Evolutionary conservation across 345 rosid genomes (phyloP).

Genomic region (Abelmoschus esculentus): DNA sequence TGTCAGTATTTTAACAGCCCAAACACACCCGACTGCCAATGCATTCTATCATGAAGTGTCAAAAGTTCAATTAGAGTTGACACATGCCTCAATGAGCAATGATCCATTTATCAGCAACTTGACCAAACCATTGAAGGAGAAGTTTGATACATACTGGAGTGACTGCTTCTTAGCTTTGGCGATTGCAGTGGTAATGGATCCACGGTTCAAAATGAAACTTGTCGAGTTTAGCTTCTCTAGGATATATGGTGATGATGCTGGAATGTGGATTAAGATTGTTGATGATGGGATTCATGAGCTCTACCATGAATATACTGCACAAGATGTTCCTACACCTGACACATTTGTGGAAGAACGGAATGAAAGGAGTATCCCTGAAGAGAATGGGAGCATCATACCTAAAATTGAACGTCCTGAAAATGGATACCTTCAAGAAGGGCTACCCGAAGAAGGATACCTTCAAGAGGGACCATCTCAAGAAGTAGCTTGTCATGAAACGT

Average conservation of each 20-base stretch:
- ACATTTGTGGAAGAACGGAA: slow-evolving; percentile 34
- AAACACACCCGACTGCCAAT: slow-evolving; percentile 48
- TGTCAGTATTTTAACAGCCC: slow-evolving; percentile 42
- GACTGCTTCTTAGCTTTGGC: slow-evolving; percentile 64
- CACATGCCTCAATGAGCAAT: slow-evolving; percentile 42
- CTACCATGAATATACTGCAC: slow-evolving; percentile 51
- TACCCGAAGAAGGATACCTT: slow-evolving; percentile 14
- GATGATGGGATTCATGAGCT: slow-evolving; percentile 78
- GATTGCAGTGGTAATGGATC: slow-evolving; percentile 79
- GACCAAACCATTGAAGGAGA: slow-evolving; percentile 53
- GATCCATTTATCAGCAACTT: slow-evolving; percentile 61
- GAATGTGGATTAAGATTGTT: slow-evolving; percentile 51
- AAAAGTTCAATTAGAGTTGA: slow-evolving; percentile 58
- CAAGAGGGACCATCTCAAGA: slow-evolving; percentile 23
- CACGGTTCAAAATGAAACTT: slow-evolving; percentile 90
- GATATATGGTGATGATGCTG: slow-evolving; percentile 77
- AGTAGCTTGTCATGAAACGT: background rate
- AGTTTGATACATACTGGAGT: slow-evolving; percentile 74
- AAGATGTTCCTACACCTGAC: slow-evolving; percentile 27
- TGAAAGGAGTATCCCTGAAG: slow-evolving; percentile 6
- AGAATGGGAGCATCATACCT: background rate
- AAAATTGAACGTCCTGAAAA: slow-evolving; percentile 17
- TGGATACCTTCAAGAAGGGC: slow-evolving; percentile 10
- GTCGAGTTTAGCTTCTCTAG: slow-evolving; percentile 69
- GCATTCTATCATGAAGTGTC: slow-evolving; percentile 67